Evolutionary conservation across 345 rosid genomes (phyloP).

Genomic region (Salix viminalis): DNA sequence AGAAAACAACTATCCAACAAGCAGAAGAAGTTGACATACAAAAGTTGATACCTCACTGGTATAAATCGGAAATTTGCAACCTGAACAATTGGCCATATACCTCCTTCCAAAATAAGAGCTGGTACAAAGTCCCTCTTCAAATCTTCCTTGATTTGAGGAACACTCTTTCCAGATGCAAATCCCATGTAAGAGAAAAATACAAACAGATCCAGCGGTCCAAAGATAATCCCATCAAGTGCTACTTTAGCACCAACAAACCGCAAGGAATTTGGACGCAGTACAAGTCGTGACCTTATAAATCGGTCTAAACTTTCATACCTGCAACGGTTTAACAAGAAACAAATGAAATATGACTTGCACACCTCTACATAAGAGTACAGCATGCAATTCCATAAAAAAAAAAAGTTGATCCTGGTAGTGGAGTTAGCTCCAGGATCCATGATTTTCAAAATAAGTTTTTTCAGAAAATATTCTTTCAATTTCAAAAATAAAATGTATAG

Average conservation of each 20-base stretch:
- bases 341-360: neutral
- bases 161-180: constrained; percentile 35
- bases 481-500: neutral
- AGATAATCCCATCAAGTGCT: constrained; percentile 30
- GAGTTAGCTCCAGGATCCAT: neutral
- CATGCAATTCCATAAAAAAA: neutral
- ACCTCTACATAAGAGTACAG: neutral
- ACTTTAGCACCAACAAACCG: constrained; percentile 34
- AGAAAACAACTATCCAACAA: constrained; percentile 44
- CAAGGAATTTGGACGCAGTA: constrained; percentile 30
- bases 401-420: neutral
- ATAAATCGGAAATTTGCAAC: constrained; percentile 32
- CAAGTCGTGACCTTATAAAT: constrained; percentile 22
- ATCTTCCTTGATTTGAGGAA: constrained; percentile 29
- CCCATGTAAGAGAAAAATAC: constrained; percentile 40
- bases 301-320: constrained; percentile 40
- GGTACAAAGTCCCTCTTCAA: constrained; percentile 34
- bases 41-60: constrained; percentile 40
- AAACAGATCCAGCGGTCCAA: constrained; percentile 38
- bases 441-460: neutral
- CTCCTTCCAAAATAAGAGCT: constrained; percentile 31
- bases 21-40: constrained; percentile 38
- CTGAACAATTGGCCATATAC: constrained; percentile 35
- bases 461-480: neutral
- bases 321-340: constrained; percentile 5